Percentiles rank a stretch among this genome's conserved stretches.
These are phyloP conservation scores for Geotrichum fermentans DNA, from an alignment of 1,139 yeast genomes.

Conservation along the genomic window DNA sequence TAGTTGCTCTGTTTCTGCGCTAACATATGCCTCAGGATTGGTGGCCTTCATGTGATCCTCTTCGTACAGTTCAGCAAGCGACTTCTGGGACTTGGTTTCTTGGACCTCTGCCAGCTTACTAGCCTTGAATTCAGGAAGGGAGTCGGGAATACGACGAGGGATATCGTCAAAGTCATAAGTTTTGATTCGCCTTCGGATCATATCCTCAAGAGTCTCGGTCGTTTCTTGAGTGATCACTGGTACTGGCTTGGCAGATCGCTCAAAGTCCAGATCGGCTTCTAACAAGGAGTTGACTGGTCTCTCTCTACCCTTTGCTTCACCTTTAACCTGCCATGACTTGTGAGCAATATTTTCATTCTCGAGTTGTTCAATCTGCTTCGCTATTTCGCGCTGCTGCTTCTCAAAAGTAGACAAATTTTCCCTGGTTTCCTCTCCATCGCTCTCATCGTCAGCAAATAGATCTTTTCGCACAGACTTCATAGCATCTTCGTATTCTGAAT, in stretches of 20 bases:
- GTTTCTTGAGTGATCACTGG: slow-evolving; percentile 89
- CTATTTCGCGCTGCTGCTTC: slow-evolving; percentile 72
- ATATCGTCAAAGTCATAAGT: slow-evolving; percentile 79
- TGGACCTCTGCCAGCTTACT: slow-evolving; percentile 58
- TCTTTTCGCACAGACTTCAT: slow-evolving; percentile 54
- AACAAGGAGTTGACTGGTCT: slow-evolving; percentile 80
- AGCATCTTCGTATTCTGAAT: slow-evolving; percentile 47
- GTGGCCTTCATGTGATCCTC: slow-evolving; percentile 61
- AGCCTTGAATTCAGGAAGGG: slow-evolving; percentile 50
- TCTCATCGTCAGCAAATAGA: slow-evolving; percentile 48
- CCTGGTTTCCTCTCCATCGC: slow-evolving; percentile 33
- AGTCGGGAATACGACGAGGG: slow-evolving; percentile 63
- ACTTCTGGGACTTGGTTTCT: slow-evolving; percentile 78
- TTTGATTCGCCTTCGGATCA: slow-evolving; percentile 75
- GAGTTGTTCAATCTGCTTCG: slow-evolving; percentile 67
- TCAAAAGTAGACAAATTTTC: slow-evolving; percentile 68
- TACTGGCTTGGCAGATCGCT: slow-evolving; percentile 73
- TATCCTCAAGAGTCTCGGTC: slow-evolving; percentile 80
- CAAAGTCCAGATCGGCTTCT: slow-evolving; percentile 61
- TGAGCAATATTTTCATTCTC: slow-evolving; percentile 87
- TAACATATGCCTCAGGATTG: slow-evolving; percentile 37
- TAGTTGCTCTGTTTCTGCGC: slow-evolving; percentile 54
- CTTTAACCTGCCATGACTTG: slow-evolving; percentile 91
- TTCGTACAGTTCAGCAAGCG: slow-evolving; percentile 88
- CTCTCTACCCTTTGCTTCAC: slow-evolving; percentile 78